A percentile compares a stretch with the other conserved stretches of the same genome.
phyloP scores from a whole-genome alignment of 139 green algal genomes.

The Haematococcus lacustris region DNA sequence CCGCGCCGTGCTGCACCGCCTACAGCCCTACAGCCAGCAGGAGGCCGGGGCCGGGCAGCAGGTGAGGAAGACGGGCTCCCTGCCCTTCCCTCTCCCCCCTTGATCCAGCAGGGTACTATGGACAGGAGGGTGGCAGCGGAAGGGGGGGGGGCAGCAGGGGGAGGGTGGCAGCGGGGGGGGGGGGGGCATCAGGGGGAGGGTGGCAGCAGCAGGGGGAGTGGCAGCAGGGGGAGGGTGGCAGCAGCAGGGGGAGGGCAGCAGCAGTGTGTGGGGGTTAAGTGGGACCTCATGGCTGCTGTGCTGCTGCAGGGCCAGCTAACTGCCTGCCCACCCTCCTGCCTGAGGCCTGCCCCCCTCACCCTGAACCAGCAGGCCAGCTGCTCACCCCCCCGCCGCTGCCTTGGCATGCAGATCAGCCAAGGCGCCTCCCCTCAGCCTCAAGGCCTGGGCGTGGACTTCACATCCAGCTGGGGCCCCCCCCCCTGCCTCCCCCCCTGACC shows the following conservation, averaged over 20 bases:
- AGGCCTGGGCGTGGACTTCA: too few species aligned
- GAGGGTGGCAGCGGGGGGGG: not conserved
- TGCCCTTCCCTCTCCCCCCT: conserved; percentile 3
- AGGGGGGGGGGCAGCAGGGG: not conserved
- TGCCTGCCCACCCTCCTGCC: too few species aligned
- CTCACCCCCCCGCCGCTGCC: too few species aligned
- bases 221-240: not conserved
- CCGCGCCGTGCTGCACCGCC: conserved; percentile 34
- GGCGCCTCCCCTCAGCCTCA: too few species aligned
- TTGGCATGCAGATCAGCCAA: too few species aligned
- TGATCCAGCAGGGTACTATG: too few species aligned
- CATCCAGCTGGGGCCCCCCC: too few species aligned
- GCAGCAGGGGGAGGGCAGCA: not conserved
- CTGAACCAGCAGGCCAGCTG: too few species aligned
- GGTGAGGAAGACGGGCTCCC: conserved; percentile 38
- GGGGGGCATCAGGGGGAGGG: not conserved
- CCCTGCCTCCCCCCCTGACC: too few species aligned
- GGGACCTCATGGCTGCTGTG: not conserved
- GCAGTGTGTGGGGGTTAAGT: not conserved
- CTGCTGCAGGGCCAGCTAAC: too few species aligned
- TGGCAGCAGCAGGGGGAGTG: not conserved
- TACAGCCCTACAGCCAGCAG: conserved; percentile 45
- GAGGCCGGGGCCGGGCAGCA: conserved; percentile 16
- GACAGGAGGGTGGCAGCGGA: too few species aligned
- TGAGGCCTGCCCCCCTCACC: too few species aligned